phyloP scores from a whole-genome alignment of 1,139 yeast species.

The Lodderomyces elongisporus region DNA sequence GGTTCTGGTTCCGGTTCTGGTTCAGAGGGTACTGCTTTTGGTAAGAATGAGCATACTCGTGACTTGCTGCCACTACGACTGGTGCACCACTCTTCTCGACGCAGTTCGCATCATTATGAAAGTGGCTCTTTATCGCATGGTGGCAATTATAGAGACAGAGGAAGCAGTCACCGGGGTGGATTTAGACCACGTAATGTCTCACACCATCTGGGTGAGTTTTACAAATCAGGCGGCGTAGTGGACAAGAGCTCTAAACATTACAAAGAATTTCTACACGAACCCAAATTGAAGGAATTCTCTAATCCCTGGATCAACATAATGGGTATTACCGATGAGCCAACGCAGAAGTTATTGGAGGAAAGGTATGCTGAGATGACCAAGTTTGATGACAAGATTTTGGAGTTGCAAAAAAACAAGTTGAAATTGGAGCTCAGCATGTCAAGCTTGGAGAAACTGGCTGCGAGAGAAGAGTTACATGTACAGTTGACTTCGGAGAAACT shows the following conservation, averaged over 20 bases:
- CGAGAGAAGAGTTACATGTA: constrained; percentile 33
- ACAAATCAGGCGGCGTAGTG: constrained; percentile 8
- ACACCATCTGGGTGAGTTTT: constrained; percentile 6
- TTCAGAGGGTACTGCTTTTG: background rate
- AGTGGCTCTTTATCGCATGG: too few relatives aligned
- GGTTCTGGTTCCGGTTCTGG: background rate
- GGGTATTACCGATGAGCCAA: constrained; percentile 19
- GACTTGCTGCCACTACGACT: too few relatives aligned
- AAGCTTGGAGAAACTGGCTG: constrained; percentile 25
- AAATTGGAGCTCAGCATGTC: constrained; percentile 20
- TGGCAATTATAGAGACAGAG: too few relatives aligned
- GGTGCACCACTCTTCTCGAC: too few relatives aligned
- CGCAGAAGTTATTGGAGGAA: constrained; percentile 18
- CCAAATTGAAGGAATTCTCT: constrained; percentile 17
- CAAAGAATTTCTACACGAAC: constrained; percentile 10
- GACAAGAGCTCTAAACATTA: constrained; percentile 8
- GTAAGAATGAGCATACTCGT: too few relatives aligned
- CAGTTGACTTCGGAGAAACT: constrained; percentile 37
- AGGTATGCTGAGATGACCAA: constrained; percentile 17
- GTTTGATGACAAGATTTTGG: constrained; percentile 24
- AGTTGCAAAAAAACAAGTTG: constrained; percentile 21
- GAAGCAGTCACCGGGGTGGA: too few relatives aligned
- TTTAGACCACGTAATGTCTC: constrained; percentile 4
- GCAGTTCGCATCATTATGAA: too few relatives aligned
- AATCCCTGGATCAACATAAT: constrained; percentile 28